Evolutionary conservation across 805 yeast genomes (phyloP).

Genomic region (Lachancea thermotolerans): DNA sequence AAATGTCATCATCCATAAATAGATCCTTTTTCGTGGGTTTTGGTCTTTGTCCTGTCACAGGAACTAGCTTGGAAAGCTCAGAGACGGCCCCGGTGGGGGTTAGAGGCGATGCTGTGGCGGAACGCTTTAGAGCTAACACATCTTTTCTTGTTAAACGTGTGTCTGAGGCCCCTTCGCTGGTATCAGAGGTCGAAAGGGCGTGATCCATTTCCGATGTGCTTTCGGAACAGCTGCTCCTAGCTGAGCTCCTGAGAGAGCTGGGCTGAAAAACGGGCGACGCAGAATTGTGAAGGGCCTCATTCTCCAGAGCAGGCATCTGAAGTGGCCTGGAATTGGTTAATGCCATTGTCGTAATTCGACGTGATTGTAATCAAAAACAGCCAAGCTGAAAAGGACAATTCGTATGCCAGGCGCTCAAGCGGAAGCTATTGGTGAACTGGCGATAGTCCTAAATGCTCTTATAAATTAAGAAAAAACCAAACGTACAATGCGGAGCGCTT

Average conservation of each 20-base stretch:
- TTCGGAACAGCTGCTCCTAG: slow-evolving; percentile 1
- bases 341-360: slow-evolving; percentile 38
- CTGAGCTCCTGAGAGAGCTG: slow-evolving; percentile 17
- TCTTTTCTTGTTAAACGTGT: slow-evolving; percentile 2
- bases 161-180: background rate
- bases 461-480: background rate
- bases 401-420: background rate
- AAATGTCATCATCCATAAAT: slow-evolving; percentile 63
- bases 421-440: background rate
- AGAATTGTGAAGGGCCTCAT: slow-evolving; percentile 28
- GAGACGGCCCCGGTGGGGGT: slow-evolving; percentile 11
- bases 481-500: background rate
- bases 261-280: slow-evolving; percentile 31
- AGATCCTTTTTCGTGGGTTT: slow-evolving; percentile 55
- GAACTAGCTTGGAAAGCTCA: slow-evolving; percentile 65
- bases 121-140: slow-evolving; percentile 1
- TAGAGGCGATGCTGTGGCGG: slow-evolving; percentile 1
- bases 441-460: slow-evolving; percentile 1
- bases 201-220: slow-evolving; percentile 1
- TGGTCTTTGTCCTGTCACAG: slow-evolving; percentile 72
- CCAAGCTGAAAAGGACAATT: too few species aligned
- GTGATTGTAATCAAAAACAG: too few species aligned
- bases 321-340: slow-evolving; percentile 62
- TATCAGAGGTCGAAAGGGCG: slow-evolving; percentile 1
- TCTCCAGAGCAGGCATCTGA: slow-evolving; percentile 40